Evolutionary conservation across 805 yeast genomes (phyloP).

Genomic region (Candida rishiriensis): DNA sequence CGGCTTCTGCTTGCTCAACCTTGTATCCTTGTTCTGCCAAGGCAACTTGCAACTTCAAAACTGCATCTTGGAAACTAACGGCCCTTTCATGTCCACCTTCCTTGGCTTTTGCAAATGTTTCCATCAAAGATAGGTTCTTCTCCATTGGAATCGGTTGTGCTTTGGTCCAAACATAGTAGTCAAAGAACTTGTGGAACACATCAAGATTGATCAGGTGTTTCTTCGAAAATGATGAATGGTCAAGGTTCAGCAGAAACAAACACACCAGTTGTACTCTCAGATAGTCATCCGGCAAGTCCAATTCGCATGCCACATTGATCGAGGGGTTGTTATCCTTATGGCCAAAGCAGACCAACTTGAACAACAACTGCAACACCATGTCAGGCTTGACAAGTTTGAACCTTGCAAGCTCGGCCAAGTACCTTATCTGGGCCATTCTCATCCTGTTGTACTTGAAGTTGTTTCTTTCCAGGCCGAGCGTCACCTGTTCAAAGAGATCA

Average conservation of each 20-base stretch:
- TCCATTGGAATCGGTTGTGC: slow-evolving; percentile 60
- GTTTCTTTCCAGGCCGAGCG: slow-evolving; percentile 61
- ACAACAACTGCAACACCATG: slow-evolving; percentile 48
- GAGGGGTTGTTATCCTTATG: slow-evolving; percentile 57
- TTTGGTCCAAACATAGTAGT: slow-evolving; percentile 66
- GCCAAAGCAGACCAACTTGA: slow-evolving; percentile 58
- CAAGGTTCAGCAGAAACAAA: slow-evolving; percentile 34
- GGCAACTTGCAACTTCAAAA: slow-evolving; percentile 33
- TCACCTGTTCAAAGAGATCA: slow-evolving; percentile 56
- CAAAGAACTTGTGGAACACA: slow-evolving; percentile 54
- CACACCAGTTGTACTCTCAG: slow-evolving; percentile 62
- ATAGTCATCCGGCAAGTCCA: slow-evolving; percentile 66
- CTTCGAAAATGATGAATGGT: slow-evolving; percentile 5
- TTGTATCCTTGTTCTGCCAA: slow-evolving; percentile 15
- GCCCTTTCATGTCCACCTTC: slow-evolving; percentile 33
- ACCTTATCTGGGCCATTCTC: slow-evolving; percentile 57
- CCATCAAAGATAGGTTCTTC: slow-evolving; percentile 45
- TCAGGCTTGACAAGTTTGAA: slow-evolving; percentile 40
- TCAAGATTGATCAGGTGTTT: slow-evolving; percentile 26
- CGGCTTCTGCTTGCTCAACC: slow-evolving; percentile 11
- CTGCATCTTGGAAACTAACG: slow-evolving; percentile 38
- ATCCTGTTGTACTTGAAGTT: slow-evolving; percentile 55
- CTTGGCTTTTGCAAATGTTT: slow-evolving; percentile 33
- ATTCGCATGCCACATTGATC: slow-evolving; percentile 33
- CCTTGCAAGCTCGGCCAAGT: slow-evolving; percentile 55